Base-by-base conservation (phyloP, 164 flowering plant genomes). In the Magnolia officinalis region DNA sequence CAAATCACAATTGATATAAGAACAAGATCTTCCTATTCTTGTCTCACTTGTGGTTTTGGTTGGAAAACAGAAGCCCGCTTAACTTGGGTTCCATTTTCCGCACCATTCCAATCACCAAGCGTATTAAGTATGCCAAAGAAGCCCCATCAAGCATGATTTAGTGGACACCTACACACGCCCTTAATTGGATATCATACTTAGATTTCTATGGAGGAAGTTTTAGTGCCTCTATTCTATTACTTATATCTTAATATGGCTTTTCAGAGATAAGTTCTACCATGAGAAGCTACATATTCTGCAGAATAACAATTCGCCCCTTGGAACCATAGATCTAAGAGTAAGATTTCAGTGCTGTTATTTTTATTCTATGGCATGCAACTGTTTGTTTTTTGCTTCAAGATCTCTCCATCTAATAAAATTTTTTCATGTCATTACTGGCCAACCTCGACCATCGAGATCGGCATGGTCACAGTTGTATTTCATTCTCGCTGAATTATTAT, bases 291-390 rank as follows among this genome's bases (percentile, higher is more conserved):
- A 82, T 37, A 16, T 89, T 78, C 82, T 91, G 50, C 85, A 77
- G 73, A 85, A 77, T 80, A 91, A 75, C 75, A 82, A 77, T 78
- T 92, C 97, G 71, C 90, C 90, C 13, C 79, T 96, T 58, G 70
- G 85, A 74, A 59, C 70, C 76, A 75, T 96, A 78, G 94, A 94
- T 81, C 79, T 96, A 64, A 87, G 83, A 77, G 99, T 94, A 84
- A 87, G 93, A 16, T 74, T 65, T 72, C 49, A n/a, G 10, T 20
- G 4, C n/a, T 18, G 24, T 66, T 74, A 11, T 23, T 52, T 55
- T 66, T 37, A 10, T 37, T 20, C 20, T 49, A 19, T 37, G 29
- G 65, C 51, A 18, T 37, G 61, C 29, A 23, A 10, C 6, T 14
- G 8, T 23, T 65, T 65, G 4, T 23, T 13, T 13, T 65, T 65